Evolutionary conservation across 2,329 filamentous ascomycete species (phyloP).

Genomic region (Verticillium dahliae): DNA sequence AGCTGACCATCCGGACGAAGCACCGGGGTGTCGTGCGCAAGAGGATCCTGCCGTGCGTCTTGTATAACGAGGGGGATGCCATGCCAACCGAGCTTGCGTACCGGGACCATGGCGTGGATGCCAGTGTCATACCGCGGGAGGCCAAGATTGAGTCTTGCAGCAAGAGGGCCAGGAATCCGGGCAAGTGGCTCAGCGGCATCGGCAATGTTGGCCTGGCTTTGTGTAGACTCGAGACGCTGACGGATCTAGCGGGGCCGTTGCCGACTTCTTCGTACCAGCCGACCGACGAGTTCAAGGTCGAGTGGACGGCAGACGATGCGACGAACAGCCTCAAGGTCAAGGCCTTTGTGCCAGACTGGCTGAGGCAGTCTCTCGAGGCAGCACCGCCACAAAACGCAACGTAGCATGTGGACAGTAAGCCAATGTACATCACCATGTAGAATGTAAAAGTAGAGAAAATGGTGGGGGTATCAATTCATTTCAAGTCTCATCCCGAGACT

Average conservation of each 20-base stretch:
- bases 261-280: constrained; percentile 57
- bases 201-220: constrained; percentile 84
- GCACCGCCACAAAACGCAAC: neutral
- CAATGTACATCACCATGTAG: neutral
- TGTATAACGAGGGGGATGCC: constrained; percentile 51
- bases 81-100: constrained; percentile 40
- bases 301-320: constrained; percentile 8
- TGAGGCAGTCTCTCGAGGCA: constrained; percentile 34
- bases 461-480: neutral
- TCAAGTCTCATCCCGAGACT: neutral
- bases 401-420: neutral
- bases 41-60: constrained; percentile 71
- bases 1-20: constrained; percentile 90
- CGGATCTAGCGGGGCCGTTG: constrained; percentile 65
- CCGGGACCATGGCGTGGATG: constrained; percentile 21
- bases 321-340: constrained; percentile 51
- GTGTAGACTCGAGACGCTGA: constrained; percentile 88
- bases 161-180: constrained; percentile 63
- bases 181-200: constrained; percentile 72
- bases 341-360: constrained; percentile 81
- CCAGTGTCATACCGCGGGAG: constrained; percentile 30
- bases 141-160: constrained; percentile 44
- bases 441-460: neutral
- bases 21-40: constrained; percentile 93
- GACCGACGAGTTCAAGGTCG: constrained; percentile 25